A percentile compares a stretch with the other conserved stretches of the same genome.
Evolutionary conservation across 2,329 filamentous ascomycete species (phyloP).

Genomic region (Aureobasidium sp.): DNA sequence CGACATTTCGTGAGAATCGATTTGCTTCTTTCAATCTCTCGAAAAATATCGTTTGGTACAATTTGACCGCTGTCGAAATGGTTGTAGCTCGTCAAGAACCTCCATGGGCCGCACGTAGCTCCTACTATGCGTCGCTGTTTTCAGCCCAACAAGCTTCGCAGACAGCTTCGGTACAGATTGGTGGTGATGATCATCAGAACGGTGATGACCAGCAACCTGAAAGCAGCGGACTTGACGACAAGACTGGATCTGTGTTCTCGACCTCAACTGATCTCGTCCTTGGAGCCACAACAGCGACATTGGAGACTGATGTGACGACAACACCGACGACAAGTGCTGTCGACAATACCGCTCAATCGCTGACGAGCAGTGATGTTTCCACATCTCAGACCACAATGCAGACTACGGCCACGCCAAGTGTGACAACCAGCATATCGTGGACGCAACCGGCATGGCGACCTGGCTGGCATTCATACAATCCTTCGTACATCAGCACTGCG

Average conservation of each 20-base stretch:
- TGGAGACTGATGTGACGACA: not conserved
- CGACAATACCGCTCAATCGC: not conserved
- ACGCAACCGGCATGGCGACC: not conserved
- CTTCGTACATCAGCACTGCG: not conserved
- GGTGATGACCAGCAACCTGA: not conserved
- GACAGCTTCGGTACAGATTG: not conserved
- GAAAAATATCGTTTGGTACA: not conserved
- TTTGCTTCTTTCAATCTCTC: not conserved
- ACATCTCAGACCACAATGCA: not conserved
- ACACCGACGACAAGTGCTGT: not conserved
- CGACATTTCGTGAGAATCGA: not conserved
- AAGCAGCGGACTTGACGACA: not conserved
- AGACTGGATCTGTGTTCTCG: not conserved
- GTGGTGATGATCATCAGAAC: not conserved
- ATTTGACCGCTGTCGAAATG: not conserved
- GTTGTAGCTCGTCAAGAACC: slow-evolving; percentile 1
- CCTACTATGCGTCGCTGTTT: not conserved
- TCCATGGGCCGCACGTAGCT: not conserved
- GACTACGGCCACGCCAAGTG: not conserved
- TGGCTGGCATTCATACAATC: not conserved
- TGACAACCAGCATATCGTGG: not conserved
- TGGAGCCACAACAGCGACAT: not conserved
- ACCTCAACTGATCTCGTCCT: not conserved
- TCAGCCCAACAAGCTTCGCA: not conserved
- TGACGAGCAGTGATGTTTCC: not conserved